These are phyloP conservation scores for Rutstroemia sp. DNA, from an alignment of 2,329 filamentous ascomycete genomes.

Conservation along the genomic window DNA sequence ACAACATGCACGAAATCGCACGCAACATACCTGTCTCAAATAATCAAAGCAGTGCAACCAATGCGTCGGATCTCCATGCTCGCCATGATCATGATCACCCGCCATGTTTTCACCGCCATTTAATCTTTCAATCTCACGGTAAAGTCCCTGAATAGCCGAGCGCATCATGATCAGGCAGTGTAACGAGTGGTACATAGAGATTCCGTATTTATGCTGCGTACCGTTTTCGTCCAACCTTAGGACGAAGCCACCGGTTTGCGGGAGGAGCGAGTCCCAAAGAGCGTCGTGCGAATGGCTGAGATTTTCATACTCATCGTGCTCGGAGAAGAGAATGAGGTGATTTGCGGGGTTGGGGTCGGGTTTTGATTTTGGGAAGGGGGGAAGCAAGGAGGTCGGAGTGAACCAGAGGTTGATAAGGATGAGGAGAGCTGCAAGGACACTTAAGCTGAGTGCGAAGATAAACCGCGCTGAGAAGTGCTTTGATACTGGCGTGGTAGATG, in stretches of 20 bases:
- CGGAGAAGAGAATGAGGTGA: background rate
- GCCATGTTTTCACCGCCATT: background rate
- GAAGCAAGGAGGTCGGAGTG: background rate
- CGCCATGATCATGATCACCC: background rate
- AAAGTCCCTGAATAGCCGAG: background rate
- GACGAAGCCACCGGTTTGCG: background rate
- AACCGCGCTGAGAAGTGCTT: background rate
- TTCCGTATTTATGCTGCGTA: background rate
- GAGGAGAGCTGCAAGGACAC: background rate
- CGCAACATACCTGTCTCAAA: slow-evolving; percentile 10
- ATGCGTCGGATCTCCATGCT: slow-evolving; percentile 4
- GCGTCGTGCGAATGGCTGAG: background rate
- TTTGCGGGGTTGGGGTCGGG: background rate
- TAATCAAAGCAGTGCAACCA: slow-evolving; percentile 11
- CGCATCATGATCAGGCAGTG: slow-evolving; percentile 8
- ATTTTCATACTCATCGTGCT: slow-evolving; percentile 3
- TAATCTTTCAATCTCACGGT: slow-evolving; percentile 1
- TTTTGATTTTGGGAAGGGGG: background rate
- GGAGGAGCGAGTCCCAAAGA: background rate
- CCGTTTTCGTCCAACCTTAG: background rate
- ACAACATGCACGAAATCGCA: background rate
- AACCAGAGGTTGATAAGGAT: background rate
- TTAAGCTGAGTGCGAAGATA: background rate
- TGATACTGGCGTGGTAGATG: background rate
- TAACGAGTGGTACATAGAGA: slow-evolving; percentile 5